Base-by-base conservation (phyloP, 225 moss, liverwort and hornwort genomes). In the Pseudisothecium myosuroides region DNA sequence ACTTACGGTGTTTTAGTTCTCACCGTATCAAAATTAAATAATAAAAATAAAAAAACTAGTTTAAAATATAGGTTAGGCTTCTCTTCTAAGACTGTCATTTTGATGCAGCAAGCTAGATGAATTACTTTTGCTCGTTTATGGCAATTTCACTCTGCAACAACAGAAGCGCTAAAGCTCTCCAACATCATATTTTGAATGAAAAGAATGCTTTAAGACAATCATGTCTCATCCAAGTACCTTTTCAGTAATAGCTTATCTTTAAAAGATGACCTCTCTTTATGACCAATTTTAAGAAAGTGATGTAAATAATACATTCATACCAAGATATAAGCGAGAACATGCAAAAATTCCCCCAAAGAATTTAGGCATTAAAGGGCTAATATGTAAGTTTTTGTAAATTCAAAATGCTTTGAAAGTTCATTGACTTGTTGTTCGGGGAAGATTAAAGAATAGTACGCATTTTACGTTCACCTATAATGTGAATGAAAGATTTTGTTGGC, bases 71-170 rank as follows among this genome's bases (percentile, higher is more conserved):
- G n/a, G n/a, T n/a, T n/a, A n/a, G n/a, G n/a, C n/a, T n/a, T n/a
- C n/a, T n/a, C n/a, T n/a, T n/a, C n/a, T n/a, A n/a, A n/a, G n/a
- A n/a, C n/a, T n/a, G n/a, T n/a, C n/a, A n/a, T n/a, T n/a, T n/a
- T n/a, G n/a, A n/a, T n/a, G n/a, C n/a, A n/a, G n/a, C n/a, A n/a
- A 45, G 45, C 45, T 8, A 45, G 8, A 45, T 45, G 45, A 45
- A 45, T 45, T 8, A 45, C 10, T 36, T 36, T 19, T 19, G 1
- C 9, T 34, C 2, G 18, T 66, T 66, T 19, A 11, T 36, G 0
- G 10, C 0, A 6, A 0, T 65, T 34, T 32, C 1, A 9, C 10
- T 36, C 3, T 19, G 0, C 6, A 1, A 36, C 6, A 66, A 36
- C 1, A 66, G 0, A 66, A 66, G 36, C 36, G 36, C 6, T 36